Conservation (phyloP, 768 basidiomycete genomes). For the Paxillus ammoniavirescens region DNA sequence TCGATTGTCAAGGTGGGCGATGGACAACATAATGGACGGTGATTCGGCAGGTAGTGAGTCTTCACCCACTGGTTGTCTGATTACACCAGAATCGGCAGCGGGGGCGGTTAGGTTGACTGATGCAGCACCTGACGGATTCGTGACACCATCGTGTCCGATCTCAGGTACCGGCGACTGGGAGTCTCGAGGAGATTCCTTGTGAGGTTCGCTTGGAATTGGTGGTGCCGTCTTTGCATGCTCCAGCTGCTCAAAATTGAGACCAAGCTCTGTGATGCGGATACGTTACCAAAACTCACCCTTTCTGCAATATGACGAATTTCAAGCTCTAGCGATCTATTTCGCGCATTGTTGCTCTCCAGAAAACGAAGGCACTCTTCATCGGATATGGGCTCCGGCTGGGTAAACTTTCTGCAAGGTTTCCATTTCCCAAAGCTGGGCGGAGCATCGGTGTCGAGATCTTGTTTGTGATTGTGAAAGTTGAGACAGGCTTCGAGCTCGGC, state of each 20-base stretch:
- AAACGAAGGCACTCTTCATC: conserved; percentile 42
- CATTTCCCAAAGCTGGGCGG: neutral
- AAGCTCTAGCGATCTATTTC: conserved; percentile 43
- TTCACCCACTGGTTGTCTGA: neutral
- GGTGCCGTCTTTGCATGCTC: conserved; percentile 17
- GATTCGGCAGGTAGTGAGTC: neutral
- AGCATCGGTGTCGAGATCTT: neutral
- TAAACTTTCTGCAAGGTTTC: conserved; percentile 4
- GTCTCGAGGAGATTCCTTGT: neutral
- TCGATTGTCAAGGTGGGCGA: conserved; percentile 35
- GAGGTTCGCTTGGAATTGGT: neutral
- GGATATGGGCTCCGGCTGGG: conserved; percentile 21
- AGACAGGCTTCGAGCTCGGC: conserved; percentile 46
- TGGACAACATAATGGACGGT: conserved; percentile 13
- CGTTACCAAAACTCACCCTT: conserved; percentile 28
- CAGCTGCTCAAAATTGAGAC: conserved; percentile 12
- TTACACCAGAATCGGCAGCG: conserved; percentile 3
- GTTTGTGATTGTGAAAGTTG: conserved; percentile 5
- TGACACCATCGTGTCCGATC: neutral
- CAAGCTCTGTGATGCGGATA: neutral
- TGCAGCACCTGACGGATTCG: conserved; percentile 14
- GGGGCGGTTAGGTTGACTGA: conserved; percentile 16
- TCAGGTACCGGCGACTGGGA: neutral
- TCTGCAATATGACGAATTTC: conserved; percentile 41
- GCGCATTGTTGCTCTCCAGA: conserved; percentile 35